Evolutionary conservation across 139 green algal species (phyloP).

Genomic region (Spirogloea muscicola): DNA sequence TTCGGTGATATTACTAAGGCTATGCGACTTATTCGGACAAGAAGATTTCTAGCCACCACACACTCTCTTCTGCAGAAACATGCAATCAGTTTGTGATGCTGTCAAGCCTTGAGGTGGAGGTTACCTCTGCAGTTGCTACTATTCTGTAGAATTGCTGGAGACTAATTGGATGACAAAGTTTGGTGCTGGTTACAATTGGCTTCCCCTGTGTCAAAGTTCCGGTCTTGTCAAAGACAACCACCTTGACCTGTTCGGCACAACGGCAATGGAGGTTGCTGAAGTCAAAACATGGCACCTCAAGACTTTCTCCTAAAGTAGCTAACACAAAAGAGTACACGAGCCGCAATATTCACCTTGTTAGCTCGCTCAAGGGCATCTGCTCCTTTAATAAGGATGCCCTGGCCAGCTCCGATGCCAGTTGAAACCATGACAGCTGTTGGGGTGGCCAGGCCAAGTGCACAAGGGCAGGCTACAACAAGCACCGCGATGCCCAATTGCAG

Average conservation of each 20-base stretch:
- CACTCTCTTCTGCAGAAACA: no score
- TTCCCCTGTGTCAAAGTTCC: constrained; percentile 83
- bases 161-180: no score
- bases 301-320: no score
- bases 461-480: constrained; percentile 97
- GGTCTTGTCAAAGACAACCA: constrained; percentile 95
- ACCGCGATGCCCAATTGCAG: constrained; percentile 92
- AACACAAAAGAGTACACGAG: no score
- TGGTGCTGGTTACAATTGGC: constrained; percentile 57
- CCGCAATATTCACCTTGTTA: constrained; percentile 57
- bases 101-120: no score
- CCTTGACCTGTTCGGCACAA: constrained; percentile 45
- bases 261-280: no score
- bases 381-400: constrained; percentile 95
- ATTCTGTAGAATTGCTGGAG: constrained; percentile 25
- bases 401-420: constrained; percentile 75
- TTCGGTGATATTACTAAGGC: no score
- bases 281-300: no score
- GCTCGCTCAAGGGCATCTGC: constrained; percentile 69
- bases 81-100: no score
- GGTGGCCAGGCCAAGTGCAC: constrained; percentile 86
- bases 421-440: constrained; percentile 97
- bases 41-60: no score
- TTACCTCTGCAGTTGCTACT: constrained; percentile 24
- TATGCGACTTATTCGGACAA: no score